Evolutionary conservation across 352 stramenopile species (phyloP).

Genomic region (Phytophthora citricola): DNA sequence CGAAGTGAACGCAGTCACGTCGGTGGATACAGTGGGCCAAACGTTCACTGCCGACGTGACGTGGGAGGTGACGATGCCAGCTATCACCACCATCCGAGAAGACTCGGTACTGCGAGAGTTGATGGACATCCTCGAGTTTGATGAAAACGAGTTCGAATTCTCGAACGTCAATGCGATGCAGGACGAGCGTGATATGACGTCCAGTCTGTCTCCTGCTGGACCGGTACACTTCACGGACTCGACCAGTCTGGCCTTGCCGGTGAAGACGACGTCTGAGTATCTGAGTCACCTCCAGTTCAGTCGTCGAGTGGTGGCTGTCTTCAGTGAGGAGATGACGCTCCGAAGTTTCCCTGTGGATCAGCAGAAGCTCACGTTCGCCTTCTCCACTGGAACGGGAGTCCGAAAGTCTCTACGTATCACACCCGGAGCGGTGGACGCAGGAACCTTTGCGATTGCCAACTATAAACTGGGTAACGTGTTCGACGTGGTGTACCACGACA

Average conservation of each 20-base stretch:
- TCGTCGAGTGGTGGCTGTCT: conserved; percentile 48
- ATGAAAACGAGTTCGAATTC: conserved; percentile 53
- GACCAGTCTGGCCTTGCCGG: conserved; percentile 22
- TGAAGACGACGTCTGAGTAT: conserved; percentile 25
- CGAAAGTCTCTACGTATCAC: conserved; percentile 43
- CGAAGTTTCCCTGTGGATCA: conserved; percentile 69
- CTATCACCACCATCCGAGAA: conserved; percentile 48
- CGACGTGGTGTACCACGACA: conserved; percentile 55
- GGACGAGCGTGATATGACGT: conserved; percentile 42
- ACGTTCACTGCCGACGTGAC: conserved; percentile 58
- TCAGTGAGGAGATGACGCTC: conserved; percentile 65
- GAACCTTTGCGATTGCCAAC: conserved; percentile 53
- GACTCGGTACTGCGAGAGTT: conserved; percentile 50
- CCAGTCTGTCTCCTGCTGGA: conserved; percentile 36
- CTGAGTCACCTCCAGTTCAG: conserved; percentile 51
- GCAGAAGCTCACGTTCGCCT: conserved; percentile 62
- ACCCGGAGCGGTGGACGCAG: conserved; percentile 41
- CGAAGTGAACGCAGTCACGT: conserved; percentile 46
- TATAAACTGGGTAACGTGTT: conserved; percentile 68
- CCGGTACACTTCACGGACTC: conserved; percentile 37
- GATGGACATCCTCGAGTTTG: conserved; percentile 49
- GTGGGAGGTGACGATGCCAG: conserved; percentile 50
- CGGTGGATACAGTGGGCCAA: conserved; percentile 53
- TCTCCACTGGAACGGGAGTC: conserved; percentile 45
- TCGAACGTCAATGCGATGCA: conserved; percentile 48